Conservation (phyloP, 208 protist species). For the Leishmania tropica region DNA sequence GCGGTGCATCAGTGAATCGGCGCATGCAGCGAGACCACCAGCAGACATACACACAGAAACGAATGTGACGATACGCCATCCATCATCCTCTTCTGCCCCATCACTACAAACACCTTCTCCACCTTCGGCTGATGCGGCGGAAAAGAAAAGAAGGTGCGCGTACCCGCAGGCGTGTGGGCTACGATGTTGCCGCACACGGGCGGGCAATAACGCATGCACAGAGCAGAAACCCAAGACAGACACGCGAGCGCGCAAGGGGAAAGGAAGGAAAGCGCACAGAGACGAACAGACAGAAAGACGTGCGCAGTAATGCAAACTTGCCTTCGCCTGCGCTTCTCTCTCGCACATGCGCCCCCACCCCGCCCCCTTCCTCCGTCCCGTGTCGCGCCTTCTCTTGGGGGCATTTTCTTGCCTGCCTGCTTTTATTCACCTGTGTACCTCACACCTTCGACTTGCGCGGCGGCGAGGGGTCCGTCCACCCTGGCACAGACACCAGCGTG, state of each 20-base stretch:
- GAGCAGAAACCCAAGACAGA: not conserved
- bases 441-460: slow-evolving; percentile 29
- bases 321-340: no score
- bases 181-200: not conserved
- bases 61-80: not conserved
- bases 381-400: not conserved
- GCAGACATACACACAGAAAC: not conserved
- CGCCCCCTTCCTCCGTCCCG: not conserved
- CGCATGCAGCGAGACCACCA: not conserved
- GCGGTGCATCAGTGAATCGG: not conserved
- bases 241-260: not conserved
- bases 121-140: no score
- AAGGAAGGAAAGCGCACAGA: not conserved
- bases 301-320: not conserved
- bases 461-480: slow-evolving; percentile 20
- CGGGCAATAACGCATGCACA: not conserved
- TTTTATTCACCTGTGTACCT: not conserved
- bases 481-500: slow-evolving; percentile 55
- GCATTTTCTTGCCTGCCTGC: no score
- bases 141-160: not conserved
- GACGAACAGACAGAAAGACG: not conserved
- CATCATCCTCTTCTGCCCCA: no score
- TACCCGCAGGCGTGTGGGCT: not conserved
- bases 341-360: not conserved
- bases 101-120: no score